These are phyloP conservation scores for Talaromyces rugulosus DNA, from an alignment of 2,329 filamentous ascomycete species.

Conservation along the genomic window DNA sequence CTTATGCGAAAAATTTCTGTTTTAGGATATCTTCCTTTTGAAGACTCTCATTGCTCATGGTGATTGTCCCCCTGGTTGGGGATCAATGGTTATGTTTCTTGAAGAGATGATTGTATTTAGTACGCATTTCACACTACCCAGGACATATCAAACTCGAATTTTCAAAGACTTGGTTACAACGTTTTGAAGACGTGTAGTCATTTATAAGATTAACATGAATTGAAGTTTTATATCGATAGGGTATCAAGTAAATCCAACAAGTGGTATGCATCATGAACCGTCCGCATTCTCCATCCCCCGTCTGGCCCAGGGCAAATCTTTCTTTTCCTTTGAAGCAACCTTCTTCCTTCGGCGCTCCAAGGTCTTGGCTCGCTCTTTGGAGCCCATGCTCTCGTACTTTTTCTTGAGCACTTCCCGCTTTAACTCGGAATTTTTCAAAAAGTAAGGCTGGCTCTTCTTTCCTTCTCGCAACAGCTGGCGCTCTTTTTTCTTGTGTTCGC, in stretches of 20 bases:
- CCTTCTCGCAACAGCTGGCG: constrained; percentile 80
- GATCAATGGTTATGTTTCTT: constrained; percentile 10
- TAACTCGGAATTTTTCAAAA: constrained; percentile 85
- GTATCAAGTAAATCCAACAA: not conserved
- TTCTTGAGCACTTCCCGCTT: constrained; percentile 80
- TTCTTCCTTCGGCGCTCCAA: constrained; percentile 90
- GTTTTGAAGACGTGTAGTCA: not conserved
- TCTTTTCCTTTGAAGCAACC: constrained; percentile 79
- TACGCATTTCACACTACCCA: constrained; percentile 1
- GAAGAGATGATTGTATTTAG: constrained; percentile 6
- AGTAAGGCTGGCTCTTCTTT: constrained; percentile 76
- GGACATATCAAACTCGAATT: not conserved
- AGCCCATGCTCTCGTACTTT: constrained; percentile 77
- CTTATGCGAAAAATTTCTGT: constrained; percentile 13
- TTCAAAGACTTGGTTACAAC: not conserved
- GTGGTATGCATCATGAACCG: not conserved
- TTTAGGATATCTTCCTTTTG: constrained; percentile 5
- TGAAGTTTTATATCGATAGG: not conserved
- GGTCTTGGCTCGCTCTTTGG: constrained; percentile 74
- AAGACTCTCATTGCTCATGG: not conserved
- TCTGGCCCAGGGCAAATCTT: constrained; percentile 59
- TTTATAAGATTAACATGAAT: not conserved
- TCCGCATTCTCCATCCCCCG: constrained; percentile 24
- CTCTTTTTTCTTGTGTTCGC: constrained; percentile 75
- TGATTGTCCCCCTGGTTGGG: constrained; percentile 6